phyloP scores from a whole-genome alignment of 2,329 filamentous ascomycete genomes.

The Pyrenochaeta sp. region DNA sequence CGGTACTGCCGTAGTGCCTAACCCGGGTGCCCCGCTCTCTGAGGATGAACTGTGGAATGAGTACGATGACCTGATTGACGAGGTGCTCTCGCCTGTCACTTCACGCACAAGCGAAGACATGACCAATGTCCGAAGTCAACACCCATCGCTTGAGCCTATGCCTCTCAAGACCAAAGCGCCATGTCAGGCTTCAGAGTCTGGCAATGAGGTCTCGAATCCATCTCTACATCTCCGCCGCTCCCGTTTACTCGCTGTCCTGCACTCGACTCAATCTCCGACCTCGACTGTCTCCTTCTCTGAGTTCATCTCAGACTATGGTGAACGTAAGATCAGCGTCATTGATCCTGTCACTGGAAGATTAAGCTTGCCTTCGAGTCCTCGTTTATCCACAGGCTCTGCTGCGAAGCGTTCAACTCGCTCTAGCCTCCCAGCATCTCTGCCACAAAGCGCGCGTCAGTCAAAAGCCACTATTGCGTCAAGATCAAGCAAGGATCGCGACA shows the following conservation, averaged over 20 bases:
- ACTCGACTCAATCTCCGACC: slow-evolving; percentile 58
- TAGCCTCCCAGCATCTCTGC: slow-evolving; percentile 43
- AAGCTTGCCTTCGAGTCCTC: slow-evolving; percentile 44
- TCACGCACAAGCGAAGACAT: slow-evolving; percentile 15
- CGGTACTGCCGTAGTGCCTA: slow-evolving; percentile 70
- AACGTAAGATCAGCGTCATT: slow-evolving; percentile 49
- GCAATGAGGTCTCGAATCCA: slow-evolving; percentile 35
- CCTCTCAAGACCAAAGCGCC: slow-evolving; percentile 35
- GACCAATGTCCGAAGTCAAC: slow-evolving; percentile 22
- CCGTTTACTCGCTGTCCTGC: slow-evolving; percentile 60
- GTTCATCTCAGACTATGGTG: slow-evolving; percentile 61
- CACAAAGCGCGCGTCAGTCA: slow-evolving; percentile 41
- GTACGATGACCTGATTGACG: slow-evolving; percentile 87
- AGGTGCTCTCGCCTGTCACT: slow-evolving; percentile 62
- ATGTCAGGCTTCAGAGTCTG: slow-evolving; percentile 40
- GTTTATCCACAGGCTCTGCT: slow-evolving; percentile 39
- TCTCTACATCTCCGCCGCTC: slow-evolving; percentile 59
- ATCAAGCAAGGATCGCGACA: slow-evolving; percentile 47
- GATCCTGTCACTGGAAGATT: slow-evolving; percentile 50
- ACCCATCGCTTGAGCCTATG: slow-evolving; percentile 41
- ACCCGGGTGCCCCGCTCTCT: slow-evolving; percentile 67
- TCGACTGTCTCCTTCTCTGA: slow-evolving; percentile 64
- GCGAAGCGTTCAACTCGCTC: slow-evolving; percentile 44
- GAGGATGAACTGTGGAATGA: slow-evolving; percentile 96
- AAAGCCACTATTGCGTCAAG: slow-evolving; percentile 39